These are phyloP conservation scores for Nepenthes mirabilis DNA, from an alignment of 148 eudicot genomes.

Conservation along the genomic window DNA sequence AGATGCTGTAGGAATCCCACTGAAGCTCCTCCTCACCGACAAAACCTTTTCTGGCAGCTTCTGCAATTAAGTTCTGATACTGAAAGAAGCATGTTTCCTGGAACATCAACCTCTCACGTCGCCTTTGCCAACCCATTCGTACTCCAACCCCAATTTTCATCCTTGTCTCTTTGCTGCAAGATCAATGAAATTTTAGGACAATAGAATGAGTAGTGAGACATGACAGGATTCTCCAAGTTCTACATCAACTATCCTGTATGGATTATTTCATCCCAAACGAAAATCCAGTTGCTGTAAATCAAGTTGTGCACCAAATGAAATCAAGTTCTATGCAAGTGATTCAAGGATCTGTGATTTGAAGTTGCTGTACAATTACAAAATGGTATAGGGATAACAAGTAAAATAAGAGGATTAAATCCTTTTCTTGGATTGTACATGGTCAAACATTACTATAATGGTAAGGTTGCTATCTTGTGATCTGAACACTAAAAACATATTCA, in stretches of 20 bases:
- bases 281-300: no score
- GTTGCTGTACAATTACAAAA: no score
- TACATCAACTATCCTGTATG: background rate
- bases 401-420: no score
- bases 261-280: background rate
- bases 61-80: constrained; percentile 78
- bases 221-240: background rate
- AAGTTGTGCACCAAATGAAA: background rate
- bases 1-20: constrained; percentile 72
- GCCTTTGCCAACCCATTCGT: constrained; percentile 67
- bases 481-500: no score
- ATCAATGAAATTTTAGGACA: constrained; percentile 3
- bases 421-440: no score
- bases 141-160: constrained; percentile 64
- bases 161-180: constrained; percentile 68
- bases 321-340: background rate
- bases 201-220: background rate
- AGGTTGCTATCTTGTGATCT: no score
- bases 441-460: no score
- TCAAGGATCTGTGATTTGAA: no score
- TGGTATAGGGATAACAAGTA: no score
- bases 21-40: constrained; percentile 58
- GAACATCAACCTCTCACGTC: constrained; percentile 42
- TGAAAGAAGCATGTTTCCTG: constrained; percentile 64
- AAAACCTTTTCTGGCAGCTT: constrained; percentile 58